These are phyloP conservation scores for Fagus sylvatica DNA, from an alignment of 306 rosid species.

Conservation along the genomic window DNA sequence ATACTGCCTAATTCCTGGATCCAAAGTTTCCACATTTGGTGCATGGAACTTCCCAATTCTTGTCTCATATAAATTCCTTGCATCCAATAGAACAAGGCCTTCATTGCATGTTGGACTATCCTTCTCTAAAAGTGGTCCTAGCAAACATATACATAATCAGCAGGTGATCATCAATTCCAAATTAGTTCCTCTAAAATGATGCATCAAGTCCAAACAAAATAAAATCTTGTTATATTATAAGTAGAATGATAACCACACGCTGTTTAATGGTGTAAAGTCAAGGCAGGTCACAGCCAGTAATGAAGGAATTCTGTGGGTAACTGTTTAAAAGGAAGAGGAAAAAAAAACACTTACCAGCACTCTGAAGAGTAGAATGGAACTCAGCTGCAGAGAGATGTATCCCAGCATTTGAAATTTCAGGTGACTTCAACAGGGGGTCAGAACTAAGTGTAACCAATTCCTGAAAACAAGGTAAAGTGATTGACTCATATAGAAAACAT, in stretches of 20 bases:
- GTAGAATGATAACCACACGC: not conserved
- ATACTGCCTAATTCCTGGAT: slow-evolving; percentile 84
- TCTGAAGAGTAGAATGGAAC: slow-evolving; percentile 74
- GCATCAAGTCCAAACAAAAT: not conserved
- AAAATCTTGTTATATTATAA: not conserved
- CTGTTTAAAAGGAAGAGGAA: not conserved
- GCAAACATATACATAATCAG: slow-evolving; percentile 1
- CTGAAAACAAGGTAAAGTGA: slow-evolving; percentile 30
- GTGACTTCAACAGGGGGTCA: slow-evolving; percentile 61
- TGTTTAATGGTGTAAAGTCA: not conserved
- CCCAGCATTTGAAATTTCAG: slow-evolving; percentile 78
- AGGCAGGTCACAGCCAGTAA: slow-evolving; percentile 19
- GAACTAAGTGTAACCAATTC: slow-evolving; percentile 84
- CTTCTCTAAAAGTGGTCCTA: slow-evolving; percentile 42
- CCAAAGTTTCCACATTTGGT: slow-evolving; percentile 71
- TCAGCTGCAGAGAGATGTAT: slow-evolving; percentile 77
- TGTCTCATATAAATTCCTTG: slow-evolving; percentile 90
- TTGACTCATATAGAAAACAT: not conserved
- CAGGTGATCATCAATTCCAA: slow-evolving; percentile 11
- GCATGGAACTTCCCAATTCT: slow-evolving; percentile 83
- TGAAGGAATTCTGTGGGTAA: not conserved
- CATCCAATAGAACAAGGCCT: slow-evolving; percentile 72
- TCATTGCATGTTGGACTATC: slow-evolving; percentile 28
- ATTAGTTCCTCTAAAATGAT: slow-evolving; percentile 11
- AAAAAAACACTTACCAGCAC: slow-evolving; percentile 45